These are phyloP conservation scores for Penicillium subrubescens DNA, from an alignment of 495 filamentous ascomycete species.

Conservation along the genomic window DNA sequence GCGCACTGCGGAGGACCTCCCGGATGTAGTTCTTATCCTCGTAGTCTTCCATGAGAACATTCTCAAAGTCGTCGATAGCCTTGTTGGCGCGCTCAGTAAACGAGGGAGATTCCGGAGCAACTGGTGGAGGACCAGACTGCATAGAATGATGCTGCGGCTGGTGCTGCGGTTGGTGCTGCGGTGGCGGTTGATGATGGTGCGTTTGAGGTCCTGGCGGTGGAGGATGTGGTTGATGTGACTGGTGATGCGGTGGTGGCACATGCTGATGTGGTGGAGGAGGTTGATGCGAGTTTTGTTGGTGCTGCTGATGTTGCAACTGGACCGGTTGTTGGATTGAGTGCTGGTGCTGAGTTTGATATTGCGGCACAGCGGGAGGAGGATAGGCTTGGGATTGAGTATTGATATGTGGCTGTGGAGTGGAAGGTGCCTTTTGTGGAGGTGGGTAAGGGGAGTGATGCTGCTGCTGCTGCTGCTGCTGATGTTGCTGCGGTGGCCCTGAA, in stretches of 20 bases:
- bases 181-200: slow-evolving; percentile 12
- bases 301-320: slow-evolving; percentile 31
- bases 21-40: slow-evolving; percentile 55
- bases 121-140: slow-evolving; percentile 39
- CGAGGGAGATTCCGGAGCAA: slow-evolving; percentile 49
- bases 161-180: slow-evolving; percentile 33
- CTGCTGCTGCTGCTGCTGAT: slow-evolving; percentile 7
- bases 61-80: slow-evolving; percentile 53
- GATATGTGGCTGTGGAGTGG: slow-evolving; percentile 22
- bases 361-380: slow-evolving; percentile 22
- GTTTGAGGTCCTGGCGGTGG: slow-evolving; percentile 30
- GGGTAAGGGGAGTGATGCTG: slow-evolving; percentile 33
- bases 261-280: slow-evolving; percentile 19
- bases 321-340: slow-evolving; percentile 27
- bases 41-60: slow-evolving; percentile 51
- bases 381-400: slow-evolving; percentile 26
- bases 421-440: slow-evolving; percentile 22
- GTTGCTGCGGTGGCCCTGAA: slow-evolving; percentile 22
- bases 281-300: slow-evolving; percentile 21
- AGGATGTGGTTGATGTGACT: slow-evolving; percentile 32
- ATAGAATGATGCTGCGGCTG: slow-evolving; percentile 31
- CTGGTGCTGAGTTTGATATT: slow-evolving; percentile 25
- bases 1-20: slow-evolving; percentile 51
- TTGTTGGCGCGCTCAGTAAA: slow-evolving; percentile 53
- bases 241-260: slow-evolving; percentile 18